Percentiles rank a stretch among this genome's conserved stretches.
Evolutionary conservation across 2,329 filamentous ascomycete species (phyloP).

Genomic region (Dactylellina cionopaga): DNA sequence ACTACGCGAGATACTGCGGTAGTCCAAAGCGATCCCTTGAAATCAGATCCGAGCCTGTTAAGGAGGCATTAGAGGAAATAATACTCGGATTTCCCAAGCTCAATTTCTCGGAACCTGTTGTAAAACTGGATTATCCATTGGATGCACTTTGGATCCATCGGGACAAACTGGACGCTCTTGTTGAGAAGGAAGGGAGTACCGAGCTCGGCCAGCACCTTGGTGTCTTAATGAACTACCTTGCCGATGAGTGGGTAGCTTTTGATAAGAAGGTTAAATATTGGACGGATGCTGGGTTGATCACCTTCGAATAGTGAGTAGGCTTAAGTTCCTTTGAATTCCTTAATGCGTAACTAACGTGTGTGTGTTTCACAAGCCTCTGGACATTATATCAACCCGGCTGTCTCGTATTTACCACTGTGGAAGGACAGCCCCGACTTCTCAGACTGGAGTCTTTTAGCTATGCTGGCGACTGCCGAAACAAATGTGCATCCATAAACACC

Average conservation of each 20-base stretch:
- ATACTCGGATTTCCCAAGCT: not conserved
- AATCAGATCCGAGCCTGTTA: conserved; percentile 6
- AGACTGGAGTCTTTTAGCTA: not conserved
- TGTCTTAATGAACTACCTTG: conserved; percentile 11
- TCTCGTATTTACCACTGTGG: not conserved
- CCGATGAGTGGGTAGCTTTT: conserved; percentile 1
- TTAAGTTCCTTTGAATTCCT: not conserved
- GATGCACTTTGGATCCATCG: not conserved
- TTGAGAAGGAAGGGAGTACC: conserved; percentile 1
- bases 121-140: not conserved
- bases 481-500: not conserved
- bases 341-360: not conserved
- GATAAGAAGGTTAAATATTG: conserved; percentile 5
- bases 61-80: conserved; percentile 7
- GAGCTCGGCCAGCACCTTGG: not conserved
- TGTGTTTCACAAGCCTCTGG: not conserved
- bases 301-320: conserved; percentile 7
- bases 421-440: not conserved
- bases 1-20: too few relatives aligned
- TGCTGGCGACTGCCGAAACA: not conserved
- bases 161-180: conserved; percentile 5
- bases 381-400: conserved; percentile 10
- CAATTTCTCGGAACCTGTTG: not conserved
- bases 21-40: too few relatives aligned
- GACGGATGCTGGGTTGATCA: conserved; percentile 16